phyloP scores from a whole-genome alignment of 1,284 basidiomycete species.

The Trametes sp. region DNA sequence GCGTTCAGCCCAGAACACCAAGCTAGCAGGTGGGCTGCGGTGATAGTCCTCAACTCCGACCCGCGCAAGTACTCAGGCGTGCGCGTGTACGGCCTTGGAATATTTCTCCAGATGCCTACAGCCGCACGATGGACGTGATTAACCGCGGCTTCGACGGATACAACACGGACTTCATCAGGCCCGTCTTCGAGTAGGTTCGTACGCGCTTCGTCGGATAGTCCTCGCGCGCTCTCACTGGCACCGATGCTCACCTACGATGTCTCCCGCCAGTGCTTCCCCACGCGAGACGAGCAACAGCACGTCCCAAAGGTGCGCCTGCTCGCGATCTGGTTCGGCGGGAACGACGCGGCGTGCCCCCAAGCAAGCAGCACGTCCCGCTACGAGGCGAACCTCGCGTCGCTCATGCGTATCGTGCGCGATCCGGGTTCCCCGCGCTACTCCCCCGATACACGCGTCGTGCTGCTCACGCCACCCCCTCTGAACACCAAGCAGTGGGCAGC shows the following conservation, averaged over 20 bases:
- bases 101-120: conserved; percentile 71
- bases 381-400: conserved; percentile 66
- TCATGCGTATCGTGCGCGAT: conserved; percentile 69
- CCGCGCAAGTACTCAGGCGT: no score
- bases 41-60: no score
- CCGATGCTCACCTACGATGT: no score
- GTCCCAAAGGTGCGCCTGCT: conserved; percentile 72
- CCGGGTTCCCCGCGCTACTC: conserved; percentile 74
- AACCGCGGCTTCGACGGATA: conserved; percentile 86
- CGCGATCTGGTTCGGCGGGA: conserved; percentile 90
- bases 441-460: conserved; percentile 76
- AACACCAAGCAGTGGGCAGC: conserved; percentile 63
- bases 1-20: conserved; percentile 62
- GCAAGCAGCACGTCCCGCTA: conserved; percentile 75
- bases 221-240: not conserved
- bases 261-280: conserved; percentile 58
- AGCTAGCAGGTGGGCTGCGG: conserved; percentile 59
- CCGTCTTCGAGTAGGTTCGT: conserved; percentile 77
- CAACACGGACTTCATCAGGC: conserved; percentile 85
- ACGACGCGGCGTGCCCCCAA: conserved; percentile 60
- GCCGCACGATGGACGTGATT: conserved; percentile 81
- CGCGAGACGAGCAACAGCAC: conserved; percentile 53
- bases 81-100: no score
- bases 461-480: conserved; percentile 89
- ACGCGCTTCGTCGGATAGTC: not conserved